Percentiles rank a stretch among this genome's conserved stretches.
These are phyloP conservation scores for Capsicum rhomboideum DNA, from an alignment of 257 asterid genomes.

Conservation along the genomic window DNA sequence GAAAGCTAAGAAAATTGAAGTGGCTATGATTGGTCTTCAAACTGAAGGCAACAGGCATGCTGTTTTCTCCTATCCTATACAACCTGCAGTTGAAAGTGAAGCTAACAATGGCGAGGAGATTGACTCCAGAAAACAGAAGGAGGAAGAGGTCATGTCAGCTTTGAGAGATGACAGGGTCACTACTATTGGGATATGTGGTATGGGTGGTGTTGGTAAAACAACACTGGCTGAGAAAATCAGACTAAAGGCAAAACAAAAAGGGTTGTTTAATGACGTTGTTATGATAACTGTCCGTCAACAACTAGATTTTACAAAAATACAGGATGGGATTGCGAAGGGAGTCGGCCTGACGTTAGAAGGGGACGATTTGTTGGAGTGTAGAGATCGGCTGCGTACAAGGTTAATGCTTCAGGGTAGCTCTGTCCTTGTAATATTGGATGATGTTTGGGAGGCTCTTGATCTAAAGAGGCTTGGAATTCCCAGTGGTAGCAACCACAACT, in stretches of 20 bases:
- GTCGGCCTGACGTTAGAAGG: not conserved
- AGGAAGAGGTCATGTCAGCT: not conserved
- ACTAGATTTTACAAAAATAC: not conserved
- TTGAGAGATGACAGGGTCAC: not conserved
- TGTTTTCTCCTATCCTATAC: not conserved
- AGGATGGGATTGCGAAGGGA: not conserved
- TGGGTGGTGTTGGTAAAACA: conserved; percentile 16
- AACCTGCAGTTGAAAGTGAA: not conserved
- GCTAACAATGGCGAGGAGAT: not conserved
- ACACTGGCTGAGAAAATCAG: not conserved
- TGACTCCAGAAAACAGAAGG: not conserved
- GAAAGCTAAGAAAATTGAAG: not conserved
- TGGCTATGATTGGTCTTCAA: not conserved
- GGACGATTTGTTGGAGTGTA: not conserved
- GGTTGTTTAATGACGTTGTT: not conserved
- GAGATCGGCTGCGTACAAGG: not conserved
- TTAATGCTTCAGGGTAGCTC: not conserved
- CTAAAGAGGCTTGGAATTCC: conserved; percentile 2
- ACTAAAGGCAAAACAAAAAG: not conserved
- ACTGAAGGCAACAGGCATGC: not conserved
- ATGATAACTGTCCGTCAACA: not conserved
- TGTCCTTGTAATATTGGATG: conserved; percentile 7
- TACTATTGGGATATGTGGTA: conserved; percentile 10
- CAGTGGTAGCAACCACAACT: not conserved
- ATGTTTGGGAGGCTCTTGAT: not conserved